Evolutionary conservation across 2,329 filamentous ascomycete species (phyloP).

Genomic region (Exophiala bonariae): DNA sequence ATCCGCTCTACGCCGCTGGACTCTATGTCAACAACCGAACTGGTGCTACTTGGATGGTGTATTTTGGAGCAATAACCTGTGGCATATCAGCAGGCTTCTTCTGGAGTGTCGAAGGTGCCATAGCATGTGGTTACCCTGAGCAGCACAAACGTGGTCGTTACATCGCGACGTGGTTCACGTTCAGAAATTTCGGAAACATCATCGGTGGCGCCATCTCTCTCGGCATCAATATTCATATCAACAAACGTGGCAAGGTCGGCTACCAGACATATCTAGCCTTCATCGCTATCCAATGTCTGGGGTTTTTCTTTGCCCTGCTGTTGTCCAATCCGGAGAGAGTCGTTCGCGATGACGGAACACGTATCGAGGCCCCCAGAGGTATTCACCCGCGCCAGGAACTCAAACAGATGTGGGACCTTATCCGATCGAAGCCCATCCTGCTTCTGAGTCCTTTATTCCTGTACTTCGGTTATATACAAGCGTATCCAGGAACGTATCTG

Average conservation of each 20-base stretch:
- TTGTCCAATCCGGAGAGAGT: conserved; percentile 49
- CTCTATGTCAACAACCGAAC: conserved; percentile 48
- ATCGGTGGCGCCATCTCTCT: conserved; percentile 54
- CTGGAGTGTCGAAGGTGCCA: conserved; percentile 43
- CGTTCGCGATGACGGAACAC: conserved; percentile 43
- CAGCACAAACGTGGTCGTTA: conserved; percentile 45
- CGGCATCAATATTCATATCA: conserved; percentile 47
- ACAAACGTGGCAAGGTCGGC: conserved; percentile 46
- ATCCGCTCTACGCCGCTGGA: conserved; percentile 44
- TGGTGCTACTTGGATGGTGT: conserved; percentile 45
- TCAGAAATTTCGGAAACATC: conserved; percentile 54
- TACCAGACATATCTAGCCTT: conserved; percentile 41
- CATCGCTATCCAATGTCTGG: conserved; percentile 46
- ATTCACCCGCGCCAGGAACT: conserved; percentile 35
- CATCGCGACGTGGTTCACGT: conserved; percentile 55
- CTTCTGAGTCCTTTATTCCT: conserved; percentile 41
- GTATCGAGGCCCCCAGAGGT: conserved; percentile 32
- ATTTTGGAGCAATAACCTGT: conserved; percentile 44
- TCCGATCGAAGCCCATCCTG: conserved; percentile 36
- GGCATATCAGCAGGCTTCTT: conserved; percentile 42
- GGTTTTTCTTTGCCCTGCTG: conserved; percentile 42
- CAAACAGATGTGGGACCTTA: conserved; percentile 38
- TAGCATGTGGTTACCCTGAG: conserved; percentile 47
- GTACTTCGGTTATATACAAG: conserved; percentile 34
- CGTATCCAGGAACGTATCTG: conserved; percentile 44